Evolutionary conservation across 1,284 basidiomycete species (phyloP), one percentile per base, ranked within the genome.

Genomic region (Acaromyces ingoldii): DNA sequence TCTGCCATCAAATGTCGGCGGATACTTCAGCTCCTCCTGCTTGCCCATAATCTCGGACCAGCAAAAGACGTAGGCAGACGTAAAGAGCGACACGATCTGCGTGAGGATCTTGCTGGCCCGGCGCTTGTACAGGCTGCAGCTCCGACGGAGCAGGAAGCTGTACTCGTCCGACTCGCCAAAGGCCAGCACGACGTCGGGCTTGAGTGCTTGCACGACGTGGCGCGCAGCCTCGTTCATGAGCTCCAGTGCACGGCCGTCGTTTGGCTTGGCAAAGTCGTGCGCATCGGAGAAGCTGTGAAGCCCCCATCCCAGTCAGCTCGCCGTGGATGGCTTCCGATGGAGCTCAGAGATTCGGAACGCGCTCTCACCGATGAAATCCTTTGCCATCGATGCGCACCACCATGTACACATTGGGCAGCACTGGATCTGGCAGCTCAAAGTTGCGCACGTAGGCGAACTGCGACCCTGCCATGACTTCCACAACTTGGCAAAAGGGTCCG

Each of bases 121-220:
- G 17, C 93, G 83, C 58, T 87, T 90, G 77, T 92, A 95, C 11
- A 97, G 76, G 2, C 81, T 78, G 1, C 88, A 84, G 0, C 82
- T 81, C 62, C 83, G 85, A 49, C 85, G 83, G 49, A 98, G 82
- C 40, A 97, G 81, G 72, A 98, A 97, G 73, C 90, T 95, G 78
- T 84, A 97, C 77, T 98, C 95, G 76, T 98, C 95, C 36, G 90
- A 93, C 79, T 98, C 89, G 1, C 93, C 93, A 75, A 95, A 98
- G 0, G 83, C 93, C 26, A 75, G 49, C 2, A 64, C 54, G 3
- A 65, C 51, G 2, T 75, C 60, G 3, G 70, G 70, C 43, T 67
- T 63, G 10, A 75, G 60, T 22, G 64, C 63, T 3, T 46, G 78
- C 87, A 98, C 88, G 30, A 95, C 82, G 39, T 83, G 79, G 60